Evolutionary conservation across 2,329 filamentous ascomycete species (phyloP).

Genomic region (Erysiphe neolycopersici): DNA sequence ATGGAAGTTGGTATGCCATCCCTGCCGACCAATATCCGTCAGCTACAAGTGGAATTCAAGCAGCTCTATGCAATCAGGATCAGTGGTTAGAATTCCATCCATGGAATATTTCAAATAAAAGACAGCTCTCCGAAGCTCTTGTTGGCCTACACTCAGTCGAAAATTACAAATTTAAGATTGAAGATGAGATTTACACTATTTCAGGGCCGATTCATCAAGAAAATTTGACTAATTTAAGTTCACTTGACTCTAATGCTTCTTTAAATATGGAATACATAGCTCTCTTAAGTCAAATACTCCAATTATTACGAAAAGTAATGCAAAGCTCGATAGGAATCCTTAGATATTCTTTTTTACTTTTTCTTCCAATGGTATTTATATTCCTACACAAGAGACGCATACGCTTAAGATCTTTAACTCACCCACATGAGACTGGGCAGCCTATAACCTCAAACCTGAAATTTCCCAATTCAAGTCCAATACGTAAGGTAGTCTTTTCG

Average conservation of each 20-base stretch:
- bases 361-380: no score
- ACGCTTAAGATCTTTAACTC: no score
- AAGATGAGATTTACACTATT: slow-evolving; percentile 17
- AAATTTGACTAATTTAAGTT: slow-evolving; percentile 9
- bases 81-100: slow-evolving; percentile 21
- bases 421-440: no score
- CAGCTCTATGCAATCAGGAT: slow-evolving; percentile 25
- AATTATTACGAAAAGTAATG: no score
- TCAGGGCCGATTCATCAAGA: slow-evolving; percentile 13
- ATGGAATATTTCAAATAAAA: slow-evolving; percentile 13
- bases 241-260: background rate
- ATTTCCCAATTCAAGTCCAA: no score
- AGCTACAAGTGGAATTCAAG: slow-evolving; percentile 38
- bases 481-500: no score
- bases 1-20: slow-evolving; percentile 83
- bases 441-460: no score
- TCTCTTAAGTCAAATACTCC: background rate
- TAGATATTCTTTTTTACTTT: no score
- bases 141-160: slow-evolving; percentile 47
- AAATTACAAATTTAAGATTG: slow-evolving; percentile 13
- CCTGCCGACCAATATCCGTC: slow-evolving; percentile 69
- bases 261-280: background rate
- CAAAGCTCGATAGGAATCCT: no score
- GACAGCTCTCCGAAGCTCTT: slow-evolving; percentile 31
- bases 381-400: no score